Conservation (phyloP, 1,284 basidiomycete genomes). For the Naganishia sp. region DNA sequence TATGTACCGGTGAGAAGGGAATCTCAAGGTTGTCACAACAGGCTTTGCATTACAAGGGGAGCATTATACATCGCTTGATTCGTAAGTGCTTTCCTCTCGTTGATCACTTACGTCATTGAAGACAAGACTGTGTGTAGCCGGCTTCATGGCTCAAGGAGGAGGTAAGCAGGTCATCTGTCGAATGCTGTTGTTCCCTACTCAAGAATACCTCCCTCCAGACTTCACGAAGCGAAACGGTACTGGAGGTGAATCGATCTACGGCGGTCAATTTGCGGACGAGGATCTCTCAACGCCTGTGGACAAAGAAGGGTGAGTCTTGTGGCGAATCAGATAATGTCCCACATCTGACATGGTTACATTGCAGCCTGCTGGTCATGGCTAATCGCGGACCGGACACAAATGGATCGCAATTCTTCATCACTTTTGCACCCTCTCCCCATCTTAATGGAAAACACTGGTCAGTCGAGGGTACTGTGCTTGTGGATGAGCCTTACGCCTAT, state of each 20-base stretch:
- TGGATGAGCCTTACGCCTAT: neutral
- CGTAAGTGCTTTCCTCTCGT: conserved; percentile 39
- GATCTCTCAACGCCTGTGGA: conserved; percentile 51
- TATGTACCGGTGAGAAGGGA: conserved; percentile 86
- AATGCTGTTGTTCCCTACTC: conserved; percentile 3
- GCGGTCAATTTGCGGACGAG: conserved; percentile 52
- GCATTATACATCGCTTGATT: conserved; percentile 76
- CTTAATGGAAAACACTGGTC: conserved; percentile 57
- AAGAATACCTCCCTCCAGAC: conserved; percentile 56
- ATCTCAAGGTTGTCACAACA: conserved; percentile 63
- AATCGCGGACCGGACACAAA: conserved; percentile 64
- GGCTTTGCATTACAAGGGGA: conserved; percentile 79
- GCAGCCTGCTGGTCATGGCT: conserved; percentile 61
- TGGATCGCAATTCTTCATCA: conserved; percentile 58
- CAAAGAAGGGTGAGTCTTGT: conserved; percentile 46
- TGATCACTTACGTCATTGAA: conserved; percentile 27
- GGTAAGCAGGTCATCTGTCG: conserved; percentile 54
- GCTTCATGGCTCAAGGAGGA: conserved; percentile 87
- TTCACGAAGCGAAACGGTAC: conserved; percentile 60
- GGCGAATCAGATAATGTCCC: neutral
- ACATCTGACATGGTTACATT: neutral
- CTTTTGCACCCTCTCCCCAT: conserved; percentile 50
- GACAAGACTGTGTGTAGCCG: conserved; percentile 42
- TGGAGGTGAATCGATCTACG: conserved; percentile 57
- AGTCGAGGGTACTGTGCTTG: conserved; percentile 28